A percentile compares a stretch with the other conserved stretches of the same genome.
These are phyloP conservation scores for Curvularia eragrostidis DNA, from an alignment of 2,329 filamentous ascomycete species.

Conservation along the genomic window DNA sequence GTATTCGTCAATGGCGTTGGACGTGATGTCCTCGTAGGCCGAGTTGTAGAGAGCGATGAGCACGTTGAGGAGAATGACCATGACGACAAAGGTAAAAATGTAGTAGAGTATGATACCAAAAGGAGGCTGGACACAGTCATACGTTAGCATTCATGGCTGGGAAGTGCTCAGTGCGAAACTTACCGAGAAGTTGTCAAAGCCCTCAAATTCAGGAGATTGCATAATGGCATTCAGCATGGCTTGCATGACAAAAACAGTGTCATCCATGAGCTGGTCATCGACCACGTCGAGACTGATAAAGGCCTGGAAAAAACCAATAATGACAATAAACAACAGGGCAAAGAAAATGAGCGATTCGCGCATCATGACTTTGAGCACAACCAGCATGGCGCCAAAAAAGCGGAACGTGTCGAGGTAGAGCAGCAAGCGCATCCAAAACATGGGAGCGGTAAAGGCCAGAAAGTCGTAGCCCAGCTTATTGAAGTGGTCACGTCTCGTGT, in stretches of 20 bases:
- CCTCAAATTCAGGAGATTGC: conserved; percentile 86
- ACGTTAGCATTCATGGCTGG: conserved; percentile 11
- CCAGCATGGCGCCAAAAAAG: conserved; percentile 98
- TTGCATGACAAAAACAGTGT: conserved; percentile 76
- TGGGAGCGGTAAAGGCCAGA: conserved; percentile 87
- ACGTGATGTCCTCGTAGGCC: conserved; percentile 92
- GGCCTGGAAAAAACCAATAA: conserved; percentile 87
- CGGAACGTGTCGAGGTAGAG: conserved; percentile 92
- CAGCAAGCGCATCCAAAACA: conserved; percentile 95
- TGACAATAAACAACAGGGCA: conserved; percentile 81
- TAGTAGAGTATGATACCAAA: conserved; percentile 97
- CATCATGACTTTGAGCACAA: conserved; percentile 81
- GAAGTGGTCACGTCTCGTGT: conserved; percentile 61
- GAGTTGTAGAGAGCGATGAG: conserved; percentile 97
- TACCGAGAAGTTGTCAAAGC: conserved; percentile 83
- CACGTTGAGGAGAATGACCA: conserved; percentile 93
- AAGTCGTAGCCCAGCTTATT: conserved; percentile 93
- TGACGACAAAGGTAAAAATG: conserved; percentile 95
- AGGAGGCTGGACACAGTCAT: conserved; percentile 61
- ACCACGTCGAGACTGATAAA: conserved; percentile 91
- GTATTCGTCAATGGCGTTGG: conserved; percentile 93
- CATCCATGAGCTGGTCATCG: conserved; percentile 68
- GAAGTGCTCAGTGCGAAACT: conserved; percentile 5
- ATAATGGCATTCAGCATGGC: conserved; percentile 90
- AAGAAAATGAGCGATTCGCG: conserved; percentile 89